A percentile compares a stretch with the other conserved stretches of the same genome.
Evolutionary conservation across 352 stramenopile genomes (phyloP).

Genomic region (Phytophthora megakarya): DNA sequence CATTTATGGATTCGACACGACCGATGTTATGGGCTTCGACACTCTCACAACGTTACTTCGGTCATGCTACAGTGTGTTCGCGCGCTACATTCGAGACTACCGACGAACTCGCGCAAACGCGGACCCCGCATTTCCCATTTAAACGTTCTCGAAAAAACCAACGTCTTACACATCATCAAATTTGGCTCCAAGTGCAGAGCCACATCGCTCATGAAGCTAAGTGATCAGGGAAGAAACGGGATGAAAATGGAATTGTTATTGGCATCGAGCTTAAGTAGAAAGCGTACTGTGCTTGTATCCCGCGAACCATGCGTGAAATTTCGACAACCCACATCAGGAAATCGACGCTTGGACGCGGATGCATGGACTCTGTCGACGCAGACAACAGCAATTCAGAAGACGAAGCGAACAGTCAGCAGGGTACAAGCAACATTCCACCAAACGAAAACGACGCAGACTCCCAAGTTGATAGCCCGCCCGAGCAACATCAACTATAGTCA

Average conservation of each 20-base stretch:
- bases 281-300: not conserved
- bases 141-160: too few species aligned
- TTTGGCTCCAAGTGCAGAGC: too few species aligned
- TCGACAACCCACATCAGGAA: not conserved
- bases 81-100: constrained; percentile 14
- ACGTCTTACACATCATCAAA: constrained; percentile 10
- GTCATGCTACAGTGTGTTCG: constrained; percentile 7
- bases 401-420: too few species aligned
- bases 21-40: constrained; percentile 13
- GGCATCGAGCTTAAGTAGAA: constrained; percentile 6
- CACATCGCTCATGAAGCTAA: too few species aligned
- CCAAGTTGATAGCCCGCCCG: not conserved
- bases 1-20: constrained; percentile 9
- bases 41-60: constrained; percentile 8
- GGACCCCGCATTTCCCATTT: too few species aligned
- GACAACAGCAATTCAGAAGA: not conserved
- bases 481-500: not conserved
- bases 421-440: too few species aligned
- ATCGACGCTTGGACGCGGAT: constrained; percentile 4
- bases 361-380: not conserved
- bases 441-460: too few species aligned
- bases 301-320: constrained; percentile 4
- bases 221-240: constrained; percentile 7
- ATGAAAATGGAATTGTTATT: constrained; percentile 6
- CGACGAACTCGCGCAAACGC: not conserved